phyloP scores from a whole-genome alignment of 2,329 filamentous ascomycete species.

The Fusarium papillatum region DNA sequence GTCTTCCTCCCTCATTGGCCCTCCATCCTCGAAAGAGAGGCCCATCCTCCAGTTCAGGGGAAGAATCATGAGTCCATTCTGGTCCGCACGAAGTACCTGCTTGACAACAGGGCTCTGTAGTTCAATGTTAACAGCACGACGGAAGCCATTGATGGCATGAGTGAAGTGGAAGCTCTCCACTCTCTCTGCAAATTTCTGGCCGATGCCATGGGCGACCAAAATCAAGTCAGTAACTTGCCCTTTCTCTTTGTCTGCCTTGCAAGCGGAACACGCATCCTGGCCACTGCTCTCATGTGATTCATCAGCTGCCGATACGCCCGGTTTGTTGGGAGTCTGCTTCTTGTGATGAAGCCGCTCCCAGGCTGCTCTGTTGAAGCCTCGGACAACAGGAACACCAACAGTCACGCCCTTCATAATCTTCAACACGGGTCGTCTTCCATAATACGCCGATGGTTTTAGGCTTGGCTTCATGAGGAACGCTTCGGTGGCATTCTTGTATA shows the following conservation, averaged over 20 bases:
- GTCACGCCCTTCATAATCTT: conserved; percentile 88
- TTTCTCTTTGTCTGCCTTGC: conserved; percentile 72
- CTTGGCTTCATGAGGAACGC: conserved; percentile 92
- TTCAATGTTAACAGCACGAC: conserved; percentile 88
- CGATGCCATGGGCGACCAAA: conserved; percentile 94
- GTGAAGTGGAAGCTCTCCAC: conserved; percentile 99
- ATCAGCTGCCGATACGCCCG: conserved; percentile 42
- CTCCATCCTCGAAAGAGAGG: conserved; percentile 87
- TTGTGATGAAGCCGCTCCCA: conserved; percentile 82
- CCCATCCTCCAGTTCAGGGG: conserved; percentile 95
- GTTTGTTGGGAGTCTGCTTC: conserved; percentile 50
- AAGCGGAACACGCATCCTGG: conserved; percentile 64
- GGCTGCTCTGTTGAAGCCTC: conserved; percentile 83
- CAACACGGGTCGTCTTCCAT: conserved; percentile 83
- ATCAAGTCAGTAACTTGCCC: conserved; percentile 88
- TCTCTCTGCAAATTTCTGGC: conserved; percentile 94
- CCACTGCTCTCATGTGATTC: conserved; percentile 47
- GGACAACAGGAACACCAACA: conserved; percentile 88
- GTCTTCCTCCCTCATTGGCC: conserved; percentile 68
- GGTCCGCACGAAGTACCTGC: conserved; percentile 79
- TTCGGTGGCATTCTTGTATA: conserved; percentile 83
- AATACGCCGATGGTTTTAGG: conserved; percentile 86
- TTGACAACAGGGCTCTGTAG: conserved; percentile 82
- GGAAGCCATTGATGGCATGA: conserved; percentile 92
- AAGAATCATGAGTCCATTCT: conserved; percentile 93